Evolutionary conservation across 768 basidiomycete species (phyloP), one percentile per base, ranked within the genome.

Genomic region (Sutorius australiensis): DNA sequence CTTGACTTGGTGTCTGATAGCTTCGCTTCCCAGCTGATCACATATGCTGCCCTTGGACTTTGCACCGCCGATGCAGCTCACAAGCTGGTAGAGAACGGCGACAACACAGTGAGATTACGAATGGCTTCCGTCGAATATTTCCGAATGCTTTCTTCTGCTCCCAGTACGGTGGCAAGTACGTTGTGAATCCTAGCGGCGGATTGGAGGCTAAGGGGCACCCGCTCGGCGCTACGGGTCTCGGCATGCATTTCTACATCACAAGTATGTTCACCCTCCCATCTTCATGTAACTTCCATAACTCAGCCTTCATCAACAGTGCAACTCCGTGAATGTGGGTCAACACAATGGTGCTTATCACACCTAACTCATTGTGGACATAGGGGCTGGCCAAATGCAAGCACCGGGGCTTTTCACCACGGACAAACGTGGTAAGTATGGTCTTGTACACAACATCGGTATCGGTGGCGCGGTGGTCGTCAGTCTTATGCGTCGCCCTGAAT

Each of bases 131-230:
- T 4, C 21, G 2, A 12, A 11, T 10, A 27, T 21, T 12, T 38
- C 32, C 39, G 37, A 43, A 30, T 5, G 6, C 5, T 41, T 32
- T 38, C 5, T 13, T 54, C 3, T 14, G 17, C 40, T 12, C 54
- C 8, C 48, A 89, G 86, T 90, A 89, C 53, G 90, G 87, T 17
- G 90, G 92, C 5, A 89, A 89, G 68, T 93, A 80, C 46, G 87
- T 93, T 16, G 72, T 93, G 33, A 92, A 93, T 59, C 88, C 91
- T 0, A 88, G 85, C 46, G 91, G 91, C 24, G 91, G 91, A 0
- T 77, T 93, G 14, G 88, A 93, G 64, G 87, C 89, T n/a, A 93
- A 92, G 64, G 91, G 91, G 3, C 89, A 92, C 63, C 90, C 91
- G 3, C 77, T 92, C 17, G 89, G 89, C 36, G 88, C 89, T 1